Evolutionary conservation across 345 rosid species (phyloP).

Genomic region (Pistacia integerrima): DNA sequence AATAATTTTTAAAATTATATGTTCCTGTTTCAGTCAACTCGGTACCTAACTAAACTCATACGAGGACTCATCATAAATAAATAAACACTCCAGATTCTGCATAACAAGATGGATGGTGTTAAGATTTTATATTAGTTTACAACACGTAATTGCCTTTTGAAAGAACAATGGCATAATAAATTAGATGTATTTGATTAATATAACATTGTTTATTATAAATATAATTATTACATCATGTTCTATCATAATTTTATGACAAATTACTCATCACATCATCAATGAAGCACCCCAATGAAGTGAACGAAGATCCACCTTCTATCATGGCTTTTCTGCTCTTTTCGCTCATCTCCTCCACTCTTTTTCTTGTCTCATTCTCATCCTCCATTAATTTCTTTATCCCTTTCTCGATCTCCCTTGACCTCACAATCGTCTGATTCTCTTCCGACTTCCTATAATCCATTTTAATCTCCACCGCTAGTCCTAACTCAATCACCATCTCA

Average conservation of each 20-base stretch:
- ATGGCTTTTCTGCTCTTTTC: slow-evolving; percentile 31
- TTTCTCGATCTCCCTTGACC: slow-evolving; percentile 37
- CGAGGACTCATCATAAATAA: too few species aligned
- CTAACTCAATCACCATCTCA: slow-evolving; percentile 40
- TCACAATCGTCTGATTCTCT: not conserved
- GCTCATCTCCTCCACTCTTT: slow-evolving; percentile 31
- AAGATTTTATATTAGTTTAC: too few species aligned
- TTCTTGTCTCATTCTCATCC: slow-evolving; percentile 28
- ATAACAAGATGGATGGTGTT: too few species aligned
- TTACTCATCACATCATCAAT: slow-evolving; percentile 20
- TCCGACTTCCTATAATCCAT: slow-evolving; percentile 36
- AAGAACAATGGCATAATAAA: too few species aligned
- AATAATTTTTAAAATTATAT: too few species aligned
- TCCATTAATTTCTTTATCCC: slow-evolving; percentile 40
- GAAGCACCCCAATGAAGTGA: slow-evolving; percentile 25
- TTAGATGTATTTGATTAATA: too few species aligned
- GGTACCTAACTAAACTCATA: too few species aligned
- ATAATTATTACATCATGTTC: too few species aligned
- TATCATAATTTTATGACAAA: not conserved
- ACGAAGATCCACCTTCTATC: slow-evolving; percentile 42
- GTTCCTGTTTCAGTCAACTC: too few species aligned
- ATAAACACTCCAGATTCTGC: too few species aligned
- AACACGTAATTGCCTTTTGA: too few species aligned
- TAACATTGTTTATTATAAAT: too few species aligned
- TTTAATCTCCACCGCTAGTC: slow-evolving; percentile 45